phyloP scores from a whole-genome alignment of 805 yeast genomes.

The Ogataea allantospora region DNA sequence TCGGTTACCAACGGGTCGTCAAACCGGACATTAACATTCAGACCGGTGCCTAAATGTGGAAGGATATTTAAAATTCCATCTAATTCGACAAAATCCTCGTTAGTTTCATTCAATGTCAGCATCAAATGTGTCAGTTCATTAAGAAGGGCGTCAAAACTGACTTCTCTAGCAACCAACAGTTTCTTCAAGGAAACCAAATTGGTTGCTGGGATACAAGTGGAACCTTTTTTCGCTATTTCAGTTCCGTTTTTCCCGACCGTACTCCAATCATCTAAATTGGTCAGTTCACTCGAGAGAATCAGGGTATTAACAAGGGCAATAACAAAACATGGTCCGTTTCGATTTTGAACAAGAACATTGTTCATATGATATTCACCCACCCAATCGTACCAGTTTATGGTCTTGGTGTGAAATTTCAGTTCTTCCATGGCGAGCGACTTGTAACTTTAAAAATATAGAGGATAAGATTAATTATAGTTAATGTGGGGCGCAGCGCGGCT shows the following conservation, averaged over 20 bases:
- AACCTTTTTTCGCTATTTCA: neutral
- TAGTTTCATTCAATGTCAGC: slow-evolving; percentile 34
- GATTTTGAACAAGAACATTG: slow-evolving; percentile 70
- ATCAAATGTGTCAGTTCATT: slow-evolving; percentile 49
- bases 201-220: neutral
- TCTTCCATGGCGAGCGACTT: slow-evolving; percentile 7
- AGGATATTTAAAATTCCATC: slow-evolving; percentile 49
- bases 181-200: slow-evolving; percentile 24
- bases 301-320: slow-evolving; percentile 74
- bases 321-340: slow-evolving; percentile 86
- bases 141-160: slow-evolving; percentile 41
- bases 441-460: no score
- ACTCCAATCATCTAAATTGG: slow-evolving; percentile 21
- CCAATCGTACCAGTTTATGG: slow-evolving; percentile 30
- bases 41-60: slow-evolving; percentile 67
- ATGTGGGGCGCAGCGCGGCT: slow-evolving; percentile 10
- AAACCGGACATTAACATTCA: slow-evolving; percentile 69
- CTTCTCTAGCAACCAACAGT: slow-evolving; percentile 21
- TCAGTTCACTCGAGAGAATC: slow-evolving; percentile 45
- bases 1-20: slow-evolving; percentile 35
- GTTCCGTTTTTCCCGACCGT: slow-evolving; percentile 15
- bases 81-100: slow-evolving; percentile 21
- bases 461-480: no score
- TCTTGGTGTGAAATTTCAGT: slow-evolving; percentile 27
- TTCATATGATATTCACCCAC: slow-evolving; percentile 35